Conservation (phyloP, 2,329 filamentous ascomycete genomes). For the Microcera coccophila region DNA sequence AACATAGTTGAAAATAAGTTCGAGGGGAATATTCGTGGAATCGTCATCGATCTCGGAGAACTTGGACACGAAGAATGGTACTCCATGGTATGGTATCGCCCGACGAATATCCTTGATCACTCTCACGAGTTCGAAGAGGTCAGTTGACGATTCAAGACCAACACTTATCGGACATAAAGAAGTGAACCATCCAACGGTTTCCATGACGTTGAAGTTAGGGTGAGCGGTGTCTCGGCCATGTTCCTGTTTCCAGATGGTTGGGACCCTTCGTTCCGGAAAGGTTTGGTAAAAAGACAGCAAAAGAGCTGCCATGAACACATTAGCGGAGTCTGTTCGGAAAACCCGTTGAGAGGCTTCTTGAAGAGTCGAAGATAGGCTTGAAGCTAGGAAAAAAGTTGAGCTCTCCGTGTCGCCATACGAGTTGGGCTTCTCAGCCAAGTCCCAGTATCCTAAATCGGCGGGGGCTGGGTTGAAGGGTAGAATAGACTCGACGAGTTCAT, state of each 20-base stretch:
- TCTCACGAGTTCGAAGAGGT: conserved; percentile 49
- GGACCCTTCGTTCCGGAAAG: conserved; percentile 49
- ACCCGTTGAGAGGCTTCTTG: conserved; percentile 42
- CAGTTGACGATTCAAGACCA: conserved; percentile 41
- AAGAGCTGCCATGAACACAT: conserved; percentile 52
- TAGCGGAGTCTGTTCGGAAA: conserved; percentile 49
- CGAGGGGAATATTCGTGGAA: conserved; percentile 46
- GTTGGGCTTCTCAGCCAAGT: conserved; percentile 40
- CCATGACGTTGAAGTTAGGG: conserved; percentile 47
- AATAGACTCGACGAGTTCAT: conserved; percentile 26
- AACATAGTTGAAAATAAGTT: conserved; percentile 56
- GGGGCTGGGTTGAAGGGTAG: conserved; percentile 39
- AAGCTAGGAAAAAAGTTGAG: conserved; percentile 40
- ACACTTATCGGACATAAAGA: conserved; percentile 50
- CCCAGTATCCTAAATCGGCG: conserved; percentile 47
- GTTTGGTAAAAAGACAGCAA: conserved; percentile 53
- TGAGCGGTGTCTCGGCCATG: conserved; percentile 45
- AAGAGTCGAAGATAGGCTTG: conserved; percentile 41
- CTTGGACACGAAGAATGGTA: conserved; percentile 47
- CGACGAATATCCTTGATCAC: conserved; percentile 51
- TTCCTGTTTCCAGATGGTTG: conserved; percentile 54
- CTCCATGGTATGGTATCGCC: conserved; percentile 41
- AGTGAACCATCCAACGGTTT: conserved; percentile 60
- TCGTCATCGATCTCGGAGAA: conserved; percentile 35
- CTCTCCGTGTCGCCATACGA: conserved; percentile 43